Evolutionary conservation across 2,329 filamentous ascomycete genomes (phyloP).

Genomic region (Sporothrix inflata): DNA sequence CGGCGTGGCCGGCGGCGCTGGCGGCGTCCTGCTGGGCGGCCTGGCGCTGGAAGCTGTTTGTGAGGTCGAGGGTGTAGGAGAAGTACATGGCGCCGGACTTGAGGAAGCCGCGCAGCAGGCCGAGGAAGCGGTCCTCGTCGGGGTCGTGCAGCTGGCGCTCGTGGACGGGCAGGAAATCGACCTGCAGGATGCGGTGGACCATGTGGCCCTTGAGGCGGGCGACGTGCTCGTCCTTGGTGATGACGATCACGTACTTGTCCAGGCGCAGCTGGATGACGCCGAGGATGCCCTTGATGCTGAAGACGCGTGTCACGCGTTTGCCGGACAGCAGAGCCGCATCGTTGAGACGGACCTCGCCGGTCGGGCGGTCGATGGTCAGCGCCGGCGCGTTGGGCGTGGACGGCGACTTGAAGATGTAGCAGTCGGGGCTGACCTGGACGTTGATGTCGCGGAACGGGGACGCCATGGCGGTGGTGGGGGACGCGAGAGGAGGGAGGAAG

Average conservation of each 20-base stretch:
- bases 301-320: conserved; percentile 73
- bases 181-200: conserved; percentile 89
- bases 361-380: conserved; percentile 86
- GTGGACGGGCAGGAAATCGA: conserved; percentile 91
- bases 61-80: conserved; percentile 95
- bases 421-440: conserved; percentile 85
- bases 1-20: conserved; percentile 1
- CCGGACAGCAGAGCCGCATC: conserved; percentile 75
- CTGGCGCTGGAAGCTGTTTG: conserved; percentile 95
- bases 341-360: conserved; percentile 83
- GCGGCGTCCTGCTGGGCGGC: conserved; percentile 68
- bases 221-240: conserved; percentile 90
- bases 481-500: not conserved
- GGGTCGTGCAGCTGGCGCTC: conserved; percentile 88
- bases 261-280: conserved; percentile 92
- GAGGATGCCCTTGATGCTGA: conserved; percentile 92
- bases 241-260: conserved; percentile 95
- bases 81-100: conserved; percentile 93
- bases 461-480: conserved; percentile 39
- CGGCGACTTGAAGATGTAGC: conserved; percentile 96
- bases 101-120: conserved; percentile 78
- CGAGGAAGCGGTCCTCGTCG: conserved; percentile 91
- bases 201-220: conserved; percentile 93
- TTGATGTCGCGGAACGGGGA: conserved; percentile 95
- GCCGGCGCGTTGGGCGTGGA: conserved; percentile 88